Evolutionary conservation across 306 rosid species (phyloP).

Genomic region (Psophocarpus tetragonolobus): DNA sequence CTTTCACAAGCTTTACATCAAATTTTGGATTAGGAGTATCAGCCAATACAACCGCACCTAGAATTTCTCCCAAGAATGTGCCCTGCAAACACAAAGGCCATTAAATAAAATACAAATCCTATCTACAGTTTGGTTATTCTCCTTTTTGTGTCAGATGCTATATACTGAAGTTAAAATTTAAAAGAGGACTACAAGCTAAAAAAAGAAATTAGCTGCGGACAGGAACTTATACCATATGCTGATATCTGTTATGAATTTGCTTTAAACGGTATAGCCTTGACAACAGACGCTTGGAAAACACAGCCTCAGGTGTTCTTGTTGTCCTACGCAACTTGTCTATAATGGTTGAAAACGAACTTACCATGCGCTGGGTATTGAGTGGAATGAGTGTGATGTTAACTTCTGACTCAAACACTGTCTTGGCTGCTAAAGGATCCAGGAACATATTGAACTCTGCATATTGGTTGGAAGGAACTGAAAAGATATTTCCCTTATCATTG

Average conservation of each 20-base stretch:
- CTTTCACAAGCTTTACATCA: constrained; percentile 47
- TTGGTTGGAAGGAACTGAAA: constrained; percentile 64
- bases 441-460: constrained; percentile 88
- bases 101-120: neutral
- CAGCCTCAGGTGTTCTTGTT: constrained; percentile 60
- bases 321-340: constrained; percentile 29
- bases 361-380: constrained; percentile 54
- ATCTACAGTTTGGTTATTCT: neutral
- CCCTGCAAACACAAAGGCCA: constrained; percentile 46
- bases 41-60: constrained; percentile 64
- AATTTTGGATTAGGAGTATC: constrained; percentile 47
- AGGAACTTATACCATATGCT: constrained; percentile 67
- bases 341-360: constrained; percentile 51
- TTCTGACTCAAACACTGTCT: constrained; percentile 62
- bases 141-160: neutral
- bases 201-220: neutral
- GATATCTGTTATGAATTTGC: constrained; percentile 47
- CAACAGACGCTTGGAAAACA: constrained; percentile 51
- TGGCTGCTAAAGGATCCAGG: constrained; percentile 87
- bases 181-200: neutral
- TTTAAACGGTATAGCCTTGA: constrained; percentile 59
- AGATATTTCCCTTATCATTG: constrained; percentile 69
- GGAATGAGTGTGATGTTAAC: constrained; percentile 75
- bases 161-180: neutral
- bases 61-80: constrained; percentile 72